Evolutionary conservation across 2,329 filamentous ascomycete genomes (phyloP).

Genomic region (Lachnellula occidentalis): DNA sequence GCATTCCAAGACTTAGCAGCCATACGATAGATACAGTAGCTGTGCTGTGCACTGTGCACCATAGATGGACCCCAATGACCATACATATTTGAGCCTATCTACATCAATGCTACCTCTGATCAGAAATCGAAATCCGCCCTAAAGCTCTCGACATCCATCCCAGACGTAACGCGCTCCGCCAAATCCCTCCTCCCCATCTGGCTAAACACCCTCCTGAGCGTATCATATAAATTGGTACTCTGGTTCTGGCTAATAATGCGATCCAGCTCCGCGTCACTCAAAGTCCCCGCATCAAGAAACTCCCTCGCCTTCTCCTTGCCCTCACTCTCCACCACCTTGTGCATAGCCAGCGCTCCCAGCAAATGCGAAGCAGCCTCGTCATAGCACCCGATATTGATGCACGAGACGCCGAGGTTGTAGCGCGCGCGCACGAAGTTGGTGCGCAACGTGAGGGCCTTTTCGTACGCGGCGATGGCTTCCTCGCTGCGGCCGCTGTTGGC

Average conservation of each 20-base stretch:
- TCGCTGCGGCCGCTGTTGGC: slow-evolving; percentile 91
- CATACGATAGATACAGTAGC: too few species aligned
- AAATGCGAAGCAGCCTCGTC: slow-evolving; percentile 90
- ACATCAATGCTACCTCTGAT: slow-evolving; percentile 1
- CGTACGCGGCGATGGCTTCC: slow-evolving; percentile 95
- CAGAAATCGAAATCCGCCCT: slow-evolving; percentile 86
- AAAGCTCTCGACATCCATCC: slow-evolving; percentile 88
- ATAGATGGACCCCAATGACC: too few species aligned
- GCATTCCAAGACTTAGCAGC: too few species aligned
- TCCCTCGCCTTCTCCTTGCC: slow-evolving; percentile 79
- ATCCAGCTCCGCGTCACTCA: slow-evolving; percentile 70
- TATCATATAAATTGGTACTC: slow-evolving; percentile 95
- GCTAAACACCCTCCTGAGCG: slow-evolving; percentile 86
- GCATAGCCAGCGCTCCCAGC: slow-evolving; percentile 88
- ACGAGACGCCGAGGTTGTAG: slow-evolving; percentile 94
- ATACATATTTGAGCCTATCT: not conserved
- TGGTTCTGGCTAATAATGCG: slow-evolving; percentile 91
- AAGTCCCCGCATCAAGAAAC: slow-evolving; percentile 58
- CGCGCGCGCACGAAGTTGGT: slow-evolving; percentile 96
- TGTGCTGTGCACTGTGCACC: too few species aligned
- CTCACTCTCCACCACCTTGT: slow-evolving; percentile 84
- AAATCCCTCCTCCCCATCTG: slow-evolving; percentile 90
- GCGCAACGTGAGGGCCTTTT: slow-evolving; percentile 80
- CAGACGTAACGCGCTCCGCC: slow-evolving; percentile 78
- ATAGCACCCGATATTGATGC: slow-evolving; percentile 96